Evolutionary conservation across 2,329 filamentous ascomycete species (phyloP), one percentile per base, ranked within the genome.

Genomic region (Raffaelea arxii): DNA sequence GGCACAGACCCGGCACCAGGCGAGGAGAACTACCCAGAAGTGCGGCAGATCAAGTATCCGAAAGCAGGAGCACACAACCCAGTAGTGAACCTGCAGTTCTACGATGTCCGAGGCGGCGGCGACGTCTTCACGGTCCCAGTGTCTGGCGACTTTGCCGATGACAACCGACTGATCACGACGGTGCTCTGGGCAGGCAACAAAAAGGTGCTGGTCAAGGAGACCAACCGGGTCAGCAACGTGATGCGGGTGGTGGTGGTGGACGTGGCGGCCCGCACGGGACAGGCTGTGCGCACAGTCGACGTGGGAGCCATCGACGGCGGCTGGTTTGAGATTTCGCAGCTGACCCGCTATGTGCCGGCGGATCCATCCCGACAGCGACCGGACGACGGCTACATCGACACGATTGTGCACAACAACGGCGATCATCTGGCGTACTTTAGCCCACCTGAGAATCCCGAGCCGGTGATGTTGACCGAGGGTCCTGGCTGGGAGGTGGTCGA

Each of bases 31-130:
- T 98, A 98, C 59, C 92, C 92, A 0, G 90, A 97, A 59, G 82
- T 91, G 30, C 79, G 84, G 52, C 71, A 89, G 56, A 94, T 98
- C 76, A 98, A 98, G 65, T 98, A 98, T 58, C 94, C 92, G 41
- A 97, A 97, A 64, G 85, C 92, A 19, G 94, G 92, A 4, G 83
- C 90, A 2, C 89, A 91, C 41, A 98, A 98, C 62, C 92, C 92
- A 0, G 78, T 86, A 14, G 91, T 98, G 4, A 81, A 88, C 50
- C 67, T 98, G 25, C 76, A 86, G 46, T 94, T 97, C 64, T 97
- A 91, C 63, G 90, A 97, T 54, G 71, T 96, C 19, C 72, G 72
- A 10, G 84, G 83, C 57, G 76, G 76, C 2, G 82, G 95, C 49
- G 75, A 84, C 9, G 97, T 97, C 59, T 98, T 98, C 59, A 77